Evolutionary conservation across 768 basidiomycete species (phyloP), one percentile per base, ranked within the genome.

Genomic region (Clavaria fumosa): DNA sequence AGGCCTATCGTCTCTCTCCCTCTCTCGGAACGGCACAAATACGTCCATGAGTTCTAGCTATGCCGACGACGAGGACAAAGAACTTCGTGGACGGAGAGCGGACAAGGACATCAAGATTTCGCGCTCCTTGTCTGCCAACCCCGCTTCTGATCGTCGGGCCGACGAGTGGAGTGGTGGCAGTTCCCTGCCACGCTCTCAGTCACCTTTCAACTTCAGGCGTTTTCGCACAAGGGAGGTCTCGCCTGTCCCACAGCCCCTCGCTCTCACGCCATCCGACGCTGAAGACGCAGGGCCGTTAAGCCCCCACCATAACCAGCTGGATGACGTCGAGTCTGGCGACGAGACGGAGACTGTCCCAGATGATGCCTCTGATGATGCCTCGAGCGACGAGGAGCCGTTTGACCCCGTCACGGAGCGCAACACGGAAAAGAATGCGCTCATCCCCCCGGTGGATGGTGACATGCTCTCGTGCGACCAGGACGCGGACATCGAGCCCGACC

Each of bases 321-420:
- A 70, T 40, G 66, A 69, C 33, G 63, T 60, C 21, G 69, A 69
- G 52, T 78, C 73, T n/a, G 78, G 68, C 45, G 80, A 74, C 45
- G 83, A 79, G 48, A 60, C 57, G 0, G 60, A 56, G 4, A 61
- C 54, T 6, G 63, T 58, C 18, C 66, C 67, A 27, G 62, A 60
- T 1, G 70, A 75, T 35, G 69, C 67, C 4, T 73, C 73, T 31
- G 69, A 72, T 12, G 69, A 69, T 10, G 68, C 68, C 6, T 74
- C 69, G 57, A 70, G 69, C 42, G 72, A 73, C 27, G 71, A 70
- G 19, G 67, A 70, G 42, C 56, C 58, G 12, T 78, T 89, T 43
- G 85, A 93, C 56, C 68, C 74, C 24, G 63, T 82, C 46, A 96
- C 90, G 0, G 80, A 82, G 53, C 67, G 72, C 47, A 96, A 96